A percentile compares a stretch with the other conserved stretches of the same genome.
Evolutionary conservation across 192 early-diverging fungal species (phyloP).

Genomic region (Chytriomyces confervae): DNA sequence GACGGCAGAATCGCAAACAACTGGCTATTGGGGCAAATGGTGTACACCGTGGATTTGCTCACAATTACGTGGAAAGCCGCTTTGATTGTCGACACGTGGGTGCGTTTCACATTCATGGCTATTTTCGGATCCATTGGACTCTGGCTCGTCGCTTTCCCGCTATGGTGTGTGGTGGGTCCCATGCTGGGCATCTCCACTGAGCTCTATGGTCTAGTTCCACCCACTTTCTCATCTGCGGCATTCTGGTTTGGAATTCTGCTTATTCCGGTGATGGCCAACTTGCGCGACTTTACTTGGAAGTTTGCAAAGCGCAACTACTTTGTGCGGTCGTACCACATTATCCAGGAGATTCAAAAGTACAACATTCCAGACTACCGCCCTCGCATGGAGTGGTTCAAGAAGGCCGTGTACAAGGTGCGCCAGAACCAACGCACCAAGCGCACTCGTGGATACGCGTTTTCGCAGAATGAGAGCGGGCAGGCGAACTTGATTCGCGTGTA

Average conservation of each 20-base stretch:
- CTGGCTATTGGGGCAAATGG: conserved; percentile 88
- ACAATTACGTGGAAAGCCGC: conserved; percentile 92
- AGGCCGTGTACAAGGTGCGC: conserved; percentile 95
- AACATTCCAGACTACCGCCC: conserved; percentile 99
- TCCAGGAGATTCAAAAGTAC: conserved; percentile 99
- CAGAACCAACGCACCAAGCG: conserved; percentile 87
- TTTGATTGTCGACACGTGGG: conserved; percentile 90
- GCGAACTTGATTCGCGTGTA: conserved; percentile 81
- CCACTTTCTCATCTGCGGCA: conserved; percentile 44
- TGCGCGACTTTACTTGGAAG: conserved; percentile 94
- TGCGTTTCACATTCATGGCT: conserved; percentile 91
- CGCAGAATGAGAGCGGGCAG: conserved; percentile 95
- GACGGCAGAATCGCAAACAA: conserved; percentile 81
- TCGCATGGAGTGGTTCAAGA: conserved; percentile 96
- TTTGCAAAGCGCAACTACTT: conserved; percentile 83
- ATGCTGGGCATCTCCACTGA: conserved; percentile 57
- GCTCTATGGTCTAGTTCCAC: conserved; percentile 48
- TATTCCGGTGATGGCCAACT: conserved; percentile 79
- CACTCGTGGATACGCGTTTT: conserved; percentile 97
- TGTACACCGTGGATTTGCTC: conserved; percentile 87
- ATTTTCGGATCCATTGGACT: conserved; percentile 87
- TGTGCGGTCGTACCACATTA: conserved; percentile 89
- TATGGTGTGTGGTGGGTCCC: conserved; percentile 80
- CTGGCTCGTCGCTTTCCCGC: conserved; percentile 87
- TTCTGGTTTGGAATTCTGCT: conserved; percentile 91